phyloP scores from a whole-genome alignment of 2,329 filamentous ascomycete species.

The Colletotrichum graminicola region DNA sequence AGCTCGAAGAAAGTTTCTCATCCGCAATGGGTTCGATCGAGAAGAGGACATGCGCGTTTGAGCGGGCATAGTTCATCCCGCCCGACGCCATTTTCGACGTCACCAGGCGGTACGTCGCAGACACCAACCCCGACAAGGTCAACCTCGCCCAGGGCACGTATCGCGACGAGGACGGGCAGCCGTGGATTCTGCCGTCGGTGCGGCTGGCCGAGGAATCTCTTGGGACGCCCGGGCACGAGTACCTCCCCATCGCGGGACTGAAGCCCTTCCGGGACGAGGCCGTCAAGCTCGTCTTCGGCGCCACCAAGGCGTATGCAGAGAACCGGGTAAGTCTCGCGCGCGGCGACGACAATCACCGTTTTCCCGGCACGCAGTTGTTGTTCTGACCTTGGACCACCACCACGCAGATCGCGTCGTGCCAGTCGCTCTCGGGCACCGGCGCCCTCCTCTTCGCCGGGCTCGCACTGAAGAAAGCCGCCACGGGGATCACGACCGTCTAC shows the following conservation, averaged over 20 bases:
- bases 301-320: constrained; percentile 46
- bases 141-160: constrained; percentile 56
- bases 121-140: constrained; percentile 50
- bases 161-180: constrained; percentile 53
- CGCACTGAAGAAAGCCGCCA: constrained; percentile 47
- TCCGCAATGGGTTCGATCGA: constrained; percentile 30
- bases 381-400: not conserved
- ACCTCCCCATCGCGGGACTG: constrained; percentile 53
- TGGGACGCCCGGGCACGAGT: constrained; percentile 50
- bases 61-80: constrained; percentile 45
- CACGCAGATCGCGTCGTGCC: constrained; percentile 51
- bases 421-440: constrained; percentile 57
- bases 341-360: not conserved
- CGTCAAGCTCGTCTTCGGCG: constrained; percentile 49
- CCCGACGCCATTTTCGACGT: constrained; percentile 53
- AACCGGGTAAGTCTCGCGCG: constrained; percentile 46
- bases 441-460: constrained; percentile 53
- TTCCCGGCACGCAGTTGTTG: constrained; percentile 62
- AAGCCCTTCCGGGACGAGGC: constrained; percentile 50
- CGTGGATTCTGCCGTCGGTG: constrained; percentile 56
- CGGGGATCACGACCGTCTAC: constrained; percentile 48
- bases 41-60: constrained; percentile 42
- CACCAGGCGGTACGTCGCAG: constrained; percentile 49
- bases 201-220: constrained; percentile 45
- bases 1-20: not conserved